Conservation (phyloP, 805 yeast genomes). For the Zygosaccharomyces pseudorouxii region DNA sequence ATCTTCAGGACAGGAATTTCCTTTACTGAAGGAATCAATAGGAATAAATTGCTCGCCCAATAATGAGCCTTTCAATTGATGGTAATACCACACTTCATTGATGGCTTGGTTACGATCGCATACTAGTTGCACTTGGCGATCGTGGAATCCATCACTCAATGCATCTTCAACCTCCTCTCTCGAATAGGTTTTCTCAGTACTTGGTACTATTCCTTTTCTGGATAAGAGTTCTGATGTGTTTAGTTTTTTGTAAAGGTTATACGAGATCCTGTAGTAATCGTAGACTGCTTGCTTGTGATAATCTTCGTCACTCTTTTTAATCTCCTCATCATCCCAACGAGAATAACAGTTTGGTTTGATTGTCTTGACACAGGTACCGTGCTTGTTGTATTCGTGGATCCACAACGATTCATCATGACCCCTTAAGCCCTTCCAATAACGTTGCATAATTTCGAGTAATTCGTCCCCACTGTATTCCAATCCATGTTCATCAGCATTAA, state of each 20-base stretch:
- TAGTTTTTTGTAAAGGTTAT: constrained; percentile 50
- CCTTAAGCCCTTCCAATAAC: constrained; percentile 68
- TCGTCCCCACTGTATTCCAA: constrained; percentile 43
- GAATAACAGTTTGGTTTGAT: constrained; percentile 68
- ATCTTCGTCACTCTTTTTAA: constrained; percentile 5
- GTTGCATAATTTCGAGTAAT: constrained; percentile 52
- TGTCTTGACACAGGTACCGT: constrained; percentile 87
- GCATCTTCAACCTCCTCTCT: constrained; percentile 52
- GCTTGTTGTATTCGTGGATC: constrained; percentile 92
- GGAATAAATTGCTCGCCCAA: constrained; percentile 59
- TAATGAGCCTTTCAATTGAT: constrained; percentile 67
- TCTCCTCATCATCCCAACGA: constrained; percentile 24
- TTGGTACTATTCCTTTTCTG: constrained; percentile 70
- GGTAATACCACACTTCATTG: constrained; percentile 68
- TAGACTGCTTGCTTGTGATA: constrained; percentile 43
- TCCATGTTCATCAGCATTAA: constrained; percentile 15
- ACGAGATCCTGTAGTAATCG: constrained; percentile 63
- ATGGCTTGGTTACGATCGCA: constrained; percentile 51
- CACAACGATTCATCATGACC: constrained; percentile 69
- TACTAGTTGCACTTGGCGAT: constrained; percentile 53
- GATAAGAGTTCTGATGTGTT: constrained; percentile 66
- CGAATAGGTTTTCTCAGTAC: constrained; percentile 51
- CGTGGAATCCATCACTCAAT: constrained; percentile 43
- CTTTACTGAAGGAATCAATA: constrained; percentile 47
- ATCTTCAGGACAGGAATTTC: constrained; percentile 58